Conservation (phyloP, 257 asterid species). For the Solanum virginianum region DNA sequence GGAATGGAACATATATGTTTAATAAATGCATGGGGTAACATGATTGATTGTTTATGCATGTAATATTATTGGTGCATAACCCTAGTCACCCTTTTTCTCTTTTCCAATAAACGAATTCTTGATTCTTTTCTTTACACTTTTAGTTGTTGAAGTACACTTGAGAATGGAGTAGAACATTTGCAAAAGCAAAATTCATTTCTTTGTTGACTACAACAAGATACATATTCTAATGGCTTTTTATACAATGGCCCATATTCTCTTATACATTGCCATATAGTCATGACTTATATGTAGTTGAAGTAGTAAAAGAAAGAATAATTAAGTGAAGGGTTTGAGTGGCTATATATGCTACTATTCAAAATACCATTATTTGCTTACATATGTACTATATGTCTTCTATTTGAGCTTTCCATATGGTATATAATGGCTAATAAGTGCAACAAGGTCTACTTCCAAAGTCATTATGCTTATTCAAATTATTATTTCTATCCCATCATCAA, state of each 20-base stretch:
- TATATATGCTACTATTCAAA: background rate
- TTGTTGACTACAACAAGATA: background rate
- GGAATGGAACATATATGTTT: background rate
- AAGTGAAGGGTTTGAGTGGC: constrained; percentile 1
- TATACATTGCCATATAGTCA: background rate
- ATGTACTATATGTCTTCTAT: background rate
- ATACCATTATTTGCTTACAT: background rate
- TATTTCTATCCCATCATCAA: background rate
- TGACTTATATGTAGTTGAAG: background rate
- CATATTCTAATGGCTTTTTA: background rate
- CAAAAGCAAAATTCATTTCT: background rate
- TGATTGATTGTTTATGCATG: background rate
- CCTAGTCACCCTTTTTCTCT: background rate
- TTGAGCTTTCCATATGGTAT: background rate
- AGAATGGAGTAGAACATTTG: background rate
- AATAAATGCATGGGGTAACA: background rate
- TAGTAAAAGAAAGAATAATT: background rate
- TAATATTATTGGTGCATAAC: background rate
- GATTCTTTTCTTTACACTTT: background rate
- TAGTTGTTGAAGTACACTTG: background rate
- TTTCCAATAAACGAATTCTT: background rate
- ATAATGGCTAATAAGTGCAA: background rate
- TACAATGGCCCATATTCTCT: background rate
- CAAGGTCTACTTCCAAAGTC: background rate
- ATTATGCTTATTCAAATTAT: background rate